phyloP scores from a whole-genome alignment of 2,329 filamentous ascomycete genomes.

The Alternaria angustiovoidea region DNA sequence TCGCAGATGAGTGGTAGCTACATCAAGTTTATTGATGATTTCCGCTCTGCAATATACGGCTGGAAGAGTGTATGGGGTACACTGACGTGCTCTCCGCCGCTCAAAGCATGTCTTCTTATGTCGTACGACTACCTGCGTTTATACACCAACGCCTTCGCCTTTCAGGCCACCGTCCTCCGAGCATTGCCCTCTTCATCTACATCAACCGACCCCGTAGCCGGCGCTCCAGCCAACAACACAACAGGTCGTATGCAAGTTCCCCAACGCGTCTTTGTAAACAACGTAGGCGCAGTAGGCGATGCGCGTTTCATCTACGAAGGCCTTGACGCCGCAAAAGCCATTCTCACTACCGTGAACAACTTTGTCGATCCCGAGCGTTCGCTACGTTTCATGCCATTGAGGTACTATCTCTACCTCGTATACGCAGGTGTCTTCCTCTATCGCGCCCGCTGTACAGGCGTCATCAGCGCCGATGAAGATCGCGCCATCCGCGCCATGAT shows the following conservation, averaged over 20 bases:
- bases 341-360: conserved; percentile 60
- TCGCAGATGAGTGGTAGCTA: conserved; percentile 76
- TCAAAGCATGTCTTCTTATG: conserved; percentile 72
- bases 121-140: conserved; percentile 77
- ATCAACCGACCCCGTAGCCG: conserved; percentile 15
- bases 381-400: conserved; percentile 58
- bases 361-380: conserved; percentile 59
- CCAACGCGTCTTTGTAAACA: conserved; percentile 58
- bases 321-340: conserved; percentile 59
- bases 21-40: conserved; percentile 79
- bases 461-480: conserved; percentile 58
- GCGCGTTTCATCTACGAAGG: conserved; percentile 61
- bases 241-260: conserved; percentile 45
- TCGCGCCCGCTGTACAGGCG: conserved; percentile 57
- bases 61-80: conserved; percentile 77
- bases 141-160: conserved; percentile 79
- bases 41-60: conserved; percentile 71
- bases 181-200: conserved; percentile 47
- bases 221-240: background rate
- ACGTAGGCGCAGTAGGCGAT: conserved; percentile 59
- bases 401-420: conserved; percentile 60
- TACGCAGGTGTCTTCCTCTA: conserved; percentile 61
- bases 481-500: conserved; percentile 57
- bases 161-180: conserved; percentile 70
- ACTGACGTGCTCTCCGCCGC: conserved; percentile 69